Base-by-base conservation (phyloP, 805 yeast species). In the Myxozyma monticola region DNA sequence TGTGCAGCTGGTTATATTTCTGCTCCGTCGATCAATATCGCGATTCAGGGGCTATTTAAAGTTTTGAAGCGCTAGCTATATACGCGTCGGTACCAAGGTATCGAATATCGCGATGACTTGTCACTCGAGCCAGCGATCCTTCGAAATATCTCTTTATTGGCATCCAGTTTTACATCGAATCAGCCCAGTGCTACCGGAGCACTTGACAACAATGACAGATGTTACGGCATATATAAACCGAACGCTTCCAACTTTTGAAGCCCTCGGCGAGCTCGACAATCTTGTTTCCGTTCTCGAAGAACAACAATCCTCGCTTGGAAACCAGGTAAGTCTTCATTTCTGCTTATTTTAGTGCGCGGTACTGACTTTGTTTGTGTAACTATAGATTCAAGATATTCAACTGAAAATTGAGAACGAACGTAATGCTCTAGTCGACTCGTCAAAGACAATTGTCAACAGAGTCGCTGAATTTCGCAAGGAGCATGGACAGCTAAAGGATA, bases 171-270 rank as follows among this genome's bases (percentile, higher is more conserved):
- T n/a, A n/a, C n/a, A n/a, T n/a, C n/a, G n/a, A n/a, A n/a, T n/a
- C n/a, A n/a, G n/a, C n/a, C n/a, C n/a, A n/a, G n/a, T n/a, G n/a
- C n/a, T n/a, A n/a, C n/a, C n/a, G n/a, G n/a, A n/a, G n/a, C n/a
- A n/a, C n/a, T n/a, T n/a, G n/a, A n/a, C n/a, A n/a, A n/a, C n/a
- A n/a, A 52, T 52, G 56, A 44, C 40, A 8, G 25, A 48, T 4
- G 42, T 54, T n/a, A 45, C 53, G 14, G 50, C 46, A 18, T 54
- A 46, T 28, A 40, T 54, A 10, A 54, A 51, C 33, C 42, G 34
- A 14, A 44, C 37, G 29, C 34, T 54, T 2, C 53, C 57, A 5
- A 31, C 37, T 3, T 38, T 40, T 24, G 53, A 47, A 3, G 30
- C 49, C 10, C 37, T 54, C 6, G 48, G 29, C 12, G 45, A 37